A percentile compares a stretch with the other conserved stretches of the same genome.
These are phyloP conservation scores for Bruguiera parviflora DNA, from an alignment of 345 rosid species.

Conservation along the genomic window DNA sequence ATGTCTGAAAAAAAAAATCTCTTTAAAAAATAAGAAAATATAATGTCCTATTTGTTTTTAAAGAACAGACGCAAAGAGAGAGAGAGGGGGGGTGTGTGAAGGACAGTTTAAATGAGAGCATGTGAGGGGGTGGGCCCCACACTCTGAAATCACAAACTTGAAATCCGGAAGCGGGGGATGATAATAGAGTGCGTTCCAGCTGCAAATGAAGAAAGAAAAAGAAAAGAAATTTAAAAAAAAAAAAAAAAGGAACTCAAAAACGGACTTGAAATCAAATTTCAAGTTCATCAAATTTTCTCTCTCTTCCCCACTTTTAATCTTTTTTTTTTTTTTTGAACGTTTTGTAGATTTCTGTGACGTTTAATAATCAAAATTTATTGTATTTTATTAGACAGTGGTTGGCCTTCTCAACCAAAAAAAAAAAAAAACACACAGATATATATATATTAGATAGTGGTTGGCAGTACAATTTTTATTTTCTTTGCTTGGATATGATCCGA, in stretches of 20 bases:
- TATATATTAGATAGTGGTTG: neutral
- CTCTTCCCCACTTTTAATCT: too few relatives aligned
- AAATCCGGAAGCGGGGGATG: slow-evolving; percentile 16
- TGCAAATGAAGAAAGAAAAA: neutral
- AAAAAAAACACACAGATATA: too few relatives aligned
- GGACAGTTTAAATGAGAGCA: neutral
- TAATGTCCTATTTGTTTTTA: too few relatives aligned
- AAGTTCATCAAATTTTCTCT: too few relatives aligned
- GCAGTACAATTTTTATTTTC: neutral
- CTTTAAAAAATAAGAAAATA: too few relatives aligned
- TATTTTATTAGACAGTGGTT: neutral
- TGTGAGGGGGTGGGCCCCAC: slow-evolving; percentile 4
- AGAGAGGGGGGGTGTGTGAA: neutral
- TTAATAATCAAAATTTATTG: too few relatives aligned
- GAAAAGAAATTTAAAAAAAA: neutral
- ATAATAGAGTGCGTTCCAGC: slow-evolving; percentile 6
- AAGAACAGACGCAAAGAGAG: neutral
- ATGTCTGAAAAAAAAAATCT: too few relatives aligned
- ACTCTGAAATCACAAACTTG: neutral
- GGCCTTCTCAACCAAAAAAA: too few relatives aligned
- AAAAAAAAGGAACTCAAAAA: neutral
- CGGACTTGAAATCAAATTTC: slow-evolving; percentile 33
- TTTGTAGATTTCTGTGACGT: too few relatives aligned
- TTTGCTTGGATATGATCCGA: slow-evolving; percentile 44
- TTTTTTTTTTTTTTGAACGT: too few relatives aligned